Evolutionary conservation across 192 early-diverging fungal species (phyloP).

Genomic region (Backusella sp.): DNA sequence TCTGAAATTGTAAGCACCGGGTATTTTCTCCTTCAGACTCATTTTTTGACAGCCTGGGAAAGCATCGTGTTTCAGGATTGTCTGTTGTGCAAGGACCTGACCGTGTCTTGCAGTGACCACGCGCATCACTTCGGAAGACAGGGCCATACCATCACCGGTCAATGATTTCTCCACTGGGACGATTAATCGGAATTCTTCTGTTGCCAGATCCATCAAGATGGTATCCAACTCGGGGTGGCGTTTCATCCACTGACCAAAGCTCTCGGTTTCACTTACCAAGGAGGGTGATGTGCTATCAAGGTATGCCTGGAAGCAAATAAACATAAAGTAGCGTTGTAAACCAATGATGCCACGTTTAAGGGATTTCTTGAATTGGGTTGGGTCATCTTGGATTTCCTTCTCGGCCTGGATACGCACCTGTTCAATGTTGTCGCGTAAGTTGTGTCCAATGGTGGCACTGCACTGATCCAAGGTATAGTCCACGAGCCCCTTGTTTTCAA

Average conservation of each 20-base stretch:
- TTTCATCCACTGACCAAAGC: constrained; percentile 56
- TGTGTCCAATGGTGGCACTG: constrained; percentile 26
- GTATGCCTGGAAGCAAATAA: constrained; percentile 60
- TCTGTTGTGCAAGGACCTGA: constrained; percentile 51
- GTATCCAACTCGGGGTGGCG: constrained; percentile 55
- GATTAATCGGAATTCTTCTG: constrained; percentile 30
- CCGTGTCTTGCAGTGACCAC: constrained; percentile 53
- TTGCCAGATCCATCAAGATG: constrained; percentile 42
- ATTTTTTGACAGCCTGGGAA: constrained; percentile 66
- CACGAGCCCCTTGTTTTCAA: constrained; percentile 53
- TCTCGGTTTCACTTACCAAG: constrained; percentile 28
- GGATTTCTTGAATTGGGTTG: constrained; percentile 4
- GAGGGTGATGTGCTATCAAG: constrained; percentile 37
- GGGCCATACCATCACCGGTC: constrained; percentile 58
- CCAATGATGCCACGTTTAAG: constrained; percentile 33
- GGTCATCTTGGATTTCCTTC: constrained; percentile 22
- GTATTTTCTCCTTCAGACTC: constrained; percentile 53
- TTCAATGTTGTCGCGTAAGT: constrained; percentile 57
- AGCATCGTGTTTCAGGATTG: constrained; percentile 62
- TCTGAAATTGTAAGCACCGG: constrained; percentile 61
- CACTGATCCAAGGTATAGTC: constrained; percentile 57
- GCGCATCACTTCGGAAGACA: constrained; percentile 53
- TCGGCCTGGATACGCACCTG: constrained; percentile 37
- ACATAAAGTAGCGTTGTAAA: constrained; percentile 52
- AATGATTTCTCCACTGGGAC: constrained; percentile 41